A percentile compares a stretch with the other conserved stretches of the same genome.
Conservation (phyloP, 768 basidiomycete species). For the Termitomyces sp. region DNA sequence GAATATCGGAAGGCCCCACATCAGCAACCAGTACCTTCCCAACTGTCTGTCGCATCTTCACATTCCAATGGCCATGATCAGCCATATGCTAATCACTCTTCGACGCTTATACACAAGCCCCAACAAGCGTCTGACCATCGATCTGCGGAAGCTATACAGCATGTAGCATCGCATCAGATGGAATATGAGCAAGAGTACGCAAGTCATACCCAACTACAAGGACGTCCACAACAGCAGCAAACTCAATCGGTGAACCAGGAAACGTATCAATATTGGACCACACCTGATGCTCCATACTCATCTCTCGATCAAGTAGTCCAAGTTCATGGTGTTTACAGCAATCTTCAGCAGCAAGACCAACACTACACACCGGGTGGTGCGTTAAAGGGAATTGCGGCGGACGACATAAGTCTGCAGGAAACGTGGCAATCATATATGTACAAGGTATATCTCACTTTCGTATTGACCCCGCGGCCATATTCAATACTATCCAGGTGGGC, state of each 20-base stretch:
- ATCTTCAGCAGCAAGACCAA: slow-evolving; percentile 29
- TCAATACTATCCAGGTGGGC: slow-evolving; percentile 3
- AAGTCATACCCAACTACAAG: background rate
- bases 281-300: slow-evolving; percentile 16
- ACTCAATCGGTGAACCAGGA: slow-evolving; percentile 1
- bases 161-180: background rate
- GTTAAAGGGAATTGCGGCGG: slow-evolving; percentile 44
- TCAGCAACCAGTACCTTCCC: background rate
- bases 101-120: background rate
- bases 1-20: slow-evolving; percentile 13
- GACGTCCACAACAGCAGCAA: background rate
- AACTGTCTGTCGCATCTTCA: background rate
- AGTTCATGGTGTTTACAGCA: slow-evolving; percentile 1
- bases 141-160: background rate
- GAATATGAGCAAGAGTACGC: background rate
- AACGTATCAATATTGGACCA: slow-evolving; percentile 30
- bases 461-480: background rate
- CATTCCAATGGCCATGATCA: background rate
- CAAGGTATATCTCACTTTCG: slow-evolving; percentile 33
- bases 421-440: slow-evolving; percentile 71
- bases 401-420: slow-evolving; percentile 57
- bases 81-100: background rate
- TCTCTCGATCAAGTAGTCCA: slow-evolving; percentile 16
- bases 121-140: background rate
- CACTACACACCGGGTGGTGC: slow-evolving; percentile 47